Evolutionary conservation across 2,329 filamentous ascomycete species (phyloP), one percentile per base, ranked within the genome.

Genomic region (Akanthomyces muscarius): DNA sequence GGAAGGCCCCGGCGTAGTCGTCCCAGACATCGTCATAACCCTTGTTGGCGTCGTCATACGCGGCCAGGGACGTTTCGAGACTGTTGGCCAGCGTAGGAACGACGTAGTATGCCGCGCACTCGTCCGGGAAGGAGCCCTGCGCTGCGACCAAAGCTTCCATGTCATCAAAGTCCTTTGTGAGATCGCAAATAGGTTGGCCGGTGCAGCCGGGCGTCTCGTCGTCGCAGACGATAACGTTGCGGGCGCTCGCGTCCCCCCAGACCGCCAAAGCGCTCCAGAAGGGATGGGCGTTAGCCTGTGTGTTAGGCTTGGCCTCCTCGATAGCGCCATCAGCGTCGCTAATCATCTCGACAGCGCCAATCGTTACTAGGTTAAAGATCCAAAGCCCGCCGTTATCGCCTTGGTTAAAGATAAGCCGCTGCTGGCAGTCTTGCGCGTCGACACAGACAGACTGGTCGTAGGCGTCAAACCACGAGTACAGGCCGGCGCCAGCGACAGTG

Each of bases 381-480:
- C 51, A 66, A 21, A 66, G n/a, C 4, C 53, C 53, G 44, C 18
- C 14, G 36, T 58, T 63, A 11, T 53, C 10, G 21, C 61, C 60
- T 14, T 36, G 38, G 54, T 57, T 38, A 6, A 14, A 14, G 36
- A 57, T 23, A 1, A 59, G 21, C 6, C 55, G 50, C 50, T 61
- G 14, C 44, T 70, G 68, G 62, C 68, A 71, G 48, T 51, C 21
- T 28, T 69, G 59, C 1, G 64, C 51, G 55, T 69, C 64, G 56
- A 71, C 52, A 45, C 68, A 71, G 28, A 33, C 56, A 23, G 38
- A 57, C 52, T 71, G 68, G 7, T 63, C 48, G 53, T 70, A 70
- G 33, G 54, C 48, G 1, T 63, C 33, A 54, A 69, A 71, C 66
- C 65, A 71, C 23, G 60, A 66, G 45, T 71, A 71, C n/a, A 70